A percentile compares a stretch with the other conserved stretches of the same genome.
Conservation (phyloP, 2,329 filamentous ascomycete species). For the Rachicladosporium sp. region DNA sequence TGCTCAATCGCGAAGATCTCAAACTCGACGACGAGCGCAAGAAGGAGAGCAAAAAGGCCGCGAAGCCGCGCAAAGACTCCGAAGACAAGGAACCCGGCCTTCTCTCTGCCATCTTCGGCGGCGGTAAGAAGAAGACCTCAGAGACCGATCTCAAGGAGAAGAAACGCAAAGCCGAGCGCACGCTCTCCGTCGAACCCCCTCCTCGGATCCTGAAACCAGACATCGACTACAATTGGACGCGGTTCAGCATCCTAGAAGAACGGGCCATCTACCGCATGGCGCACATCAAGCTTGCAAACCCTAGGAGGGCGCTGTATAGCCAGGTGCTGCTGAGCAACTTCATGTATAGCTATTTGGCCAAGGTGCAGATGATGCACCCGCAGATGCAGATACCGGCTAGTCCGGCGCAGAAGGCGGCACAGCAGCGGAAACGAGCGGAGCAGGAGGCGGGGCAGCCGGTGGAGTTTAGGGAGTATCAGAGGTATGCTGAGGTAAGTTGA, state of each 20-base stretch:
- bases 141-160: constrained; percentile 63
- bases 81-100: constrained; percentile 42
- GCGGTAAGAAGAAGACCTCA: constrained; percentile 56
- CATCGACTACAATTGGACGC: constrained; percentile 89
- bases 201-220: constrained; percentile 67
- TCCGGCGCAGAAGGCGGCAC: constrained; percentile 29
- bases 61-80: constrained; percentile 68
- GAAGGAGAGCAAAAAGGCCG: constrained; percentile 59
- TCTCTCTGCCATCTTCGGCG: constrained; percentile 88
- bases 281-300: constrained; percentile 97
- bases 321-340: constrained; percentile 97
- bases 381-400: constrained; percentile 78
- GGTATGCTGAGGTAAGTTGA: constrained; percentile 26
- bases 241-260: constrained; percentile 91
- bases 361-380: constrained; percentile 97
- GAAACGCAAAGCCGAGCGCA: constrained; percentile 58
- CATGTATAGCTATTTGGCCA: constrained; percentile 98
- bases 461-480: constrained; percentile 25
- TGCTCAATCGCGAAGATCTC: constrained; percentile 67
- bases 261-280: constrained; percentile 97
- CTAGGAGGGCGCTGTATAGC: constrained; percentile 77
- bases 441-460: constrained; percentile 14
- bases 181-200: constrained; percentile 66
- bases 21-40: constrained; percentile 71
- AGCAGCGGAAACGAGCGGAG: constrained; percentile 18